A percentile compares a stretch with the other conserved stretches of the same genome.
These are phyloP conservation scores for Delphinella strobiligena DNA, from an alignment of 2,329 filamentous ascomycete species.

Conservation along the genomic window DNA sequence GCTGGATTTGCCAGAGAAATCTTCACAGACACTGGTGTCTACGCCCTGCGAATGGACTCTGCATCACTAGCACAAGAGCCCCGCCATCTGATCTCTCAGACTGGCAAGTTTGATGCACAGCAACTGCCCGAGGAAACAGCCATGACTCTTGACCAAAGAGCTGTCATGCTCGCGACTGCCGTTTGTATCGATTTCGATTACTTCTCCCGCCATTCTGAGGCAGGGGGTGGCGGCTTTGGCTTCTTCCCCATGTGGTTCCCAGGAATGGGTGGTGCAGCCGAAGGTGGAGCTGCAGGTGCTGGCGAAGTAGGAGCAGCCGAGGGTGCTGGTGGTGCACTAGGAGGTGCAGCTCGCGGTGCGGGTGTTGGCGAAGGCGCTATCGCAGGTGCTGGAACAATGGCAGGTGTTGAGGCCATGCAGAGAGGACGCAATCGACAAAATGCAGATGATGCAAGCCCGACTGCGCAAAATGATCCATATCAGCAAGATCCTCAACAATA, in stretches of 20 bases:
- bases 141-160: conserved; percentile 54
- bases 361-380: conserved; percentile 24
- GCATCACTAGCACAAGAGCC: conserved; percentile 25
- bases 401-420: conserved; percentile 52
- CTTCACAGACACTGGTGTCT: conserved; percentile 55
- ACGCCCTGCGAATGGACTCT: conserved; percentile 52
- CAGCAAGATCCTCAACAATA: conserved; percentile 10
- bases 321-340: conserved; percentile 21
- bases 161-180: conserved; percentile 54
- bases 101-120: not conserved
- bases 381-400: conserved; percentile 45
- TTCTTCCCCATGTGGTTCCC: conserved; percentile 44
- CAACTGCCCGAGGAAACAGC: conserved; percentile 24
- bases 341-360: conserved; percentile 15
- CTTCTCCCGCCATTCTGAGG: conserved; percentile 48
- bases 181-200: conserved; percentile 57
- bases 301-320: conserved; percentile 29
- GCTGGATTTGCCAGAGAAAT: conserved; percentile 50
- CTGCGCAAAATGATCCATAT: conserved; percentile 17
- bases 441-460: conserved; percentile 21
- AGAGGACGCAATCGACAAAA: conserved; percentile 23
- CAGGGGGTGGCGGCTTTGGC: conserved; percentile 30
- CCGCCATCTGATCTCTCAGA: conserved; percentile 8
- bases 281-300: conserved; percentile 27
- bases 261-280: conserved; percentile 22